phyloP scores from a whole-genome alignment of 805 yeast species.

The Pichia thaimueangensis region DNA sequence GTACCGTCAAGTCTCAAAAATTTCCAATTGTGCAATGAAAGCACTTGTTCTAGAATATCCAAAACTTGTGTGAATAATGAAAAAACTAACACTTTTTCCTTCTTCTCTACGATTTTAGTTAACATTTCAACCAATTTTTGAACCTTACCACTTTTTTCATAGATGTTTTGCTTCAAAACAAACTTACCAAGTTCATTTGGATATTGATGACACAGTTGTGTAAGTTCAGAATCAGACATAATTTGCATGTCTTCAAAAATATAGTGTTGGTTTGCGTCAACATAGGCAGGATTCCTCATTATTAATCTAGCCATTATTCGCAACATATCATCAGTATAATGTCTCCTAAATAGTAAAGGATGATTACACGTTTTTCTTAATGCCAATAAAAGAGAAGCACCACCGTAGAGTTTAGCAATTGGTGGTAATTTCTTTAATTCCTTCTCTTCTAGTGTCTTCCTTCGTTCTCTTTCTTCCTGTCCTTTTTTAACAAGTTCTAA shows the following conservation, averaged over 20 bases:
- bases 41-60: slow-evolving; percentile 76
- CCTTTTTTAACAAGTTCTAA: slow-evolving; percentile 39
- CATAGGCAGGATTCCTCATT: slow-evolving; percentile 73
- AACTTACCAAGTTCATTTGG: slow-evolving; percentile 55
- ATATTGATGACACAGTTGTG: slow-evolving; percentile 65
- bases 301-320: slow-evolving; percentile 69
- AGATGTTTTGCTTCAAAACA: slow-evolving; percentile 45
- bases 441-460: slow-evolving; percentile 30
- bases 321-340: slow-evolving; percentile 51
- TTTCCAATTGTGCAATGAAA: slow-evolving; percentile 56
- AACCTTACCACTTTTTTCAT: slow-evolving; percentile 71
- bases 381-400: slow-evolving; percentile 73
- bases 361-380: slow-evolving; percentile 90
- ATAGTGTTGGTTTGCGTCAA: slow-evolving; percentile 65
- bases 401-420: slow-evolving; percentile 14
- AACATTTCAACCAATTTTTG: slow-evolving; percentile 49
- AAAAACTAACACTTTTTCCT: slow-evolving; percentile 70
- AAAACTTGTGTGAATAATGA: slow-evolving; percentile 90
- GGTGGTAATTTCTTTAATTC: slow-evolving; percentile 31
- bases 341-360: slow-evolving; percentile 72
- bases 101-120: slow-evolving; percentile 45
- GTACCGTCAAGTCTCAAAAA: slow-evolving; percentile 89
- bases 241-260: slow-evolving; percentile 92
- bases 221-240: slow-evolving; percentile 88
- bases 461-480: slow-evolving; percentile 37